phyloP scores from a whole-genome alignment of 768 basidiomycete species.

The Serendipita sp. region DNA sequence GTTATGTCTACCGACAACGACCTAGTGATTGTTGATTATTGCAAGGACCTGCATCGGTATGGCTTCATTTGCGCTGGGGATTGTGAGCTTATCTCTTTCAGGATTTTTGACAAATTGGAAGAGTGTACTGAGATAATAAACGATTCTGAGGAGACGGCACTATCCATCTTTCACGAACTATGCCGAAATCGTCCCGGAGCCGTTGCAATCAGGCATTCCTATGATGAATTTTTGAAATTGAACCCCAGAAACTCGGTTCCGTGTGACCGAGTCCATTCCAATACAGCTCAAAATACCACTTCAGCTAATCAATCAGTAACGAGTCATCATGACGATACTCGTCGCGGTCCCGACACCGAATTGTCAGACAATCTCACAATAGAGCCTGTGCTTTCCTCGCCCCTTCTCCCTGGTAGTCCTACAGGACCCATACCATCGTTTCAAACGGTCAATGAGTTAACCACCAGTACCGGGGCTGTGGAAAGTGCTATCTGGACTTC shows the following conservation, averaged over 20 bases:
- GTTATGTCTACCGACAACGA: too few relatives aligned
- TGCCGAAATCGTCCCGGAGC: background rate
- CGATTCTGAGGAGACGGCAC: background rate
- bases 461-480: slow-evolving; percentile 39
- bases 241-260: too few relatives aligned
- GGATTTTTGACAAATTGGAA: background rate
- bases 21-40: too few relatives aligned
- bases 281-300: too few relatives aligned
- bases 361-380: background rate
- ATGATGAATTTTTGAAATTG: background rate
- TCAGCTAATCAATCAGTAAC: background rate
- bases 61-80: too few relatives aligned
- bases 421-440: background rate
- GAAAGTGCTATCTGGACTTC: slow-evolving; percentile 69
- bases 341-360: slow-evolving; percentile 20
- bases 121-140: background rate
- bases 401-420: background rate
- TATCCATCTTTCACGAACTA: background rate
- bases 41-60: too few relatives aligned
- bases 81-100: too few relatives aligned
- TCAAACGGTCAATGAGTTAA: slow-evolving; percentile 10
- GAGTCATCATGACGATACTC: slow-evolving; percentile 27
- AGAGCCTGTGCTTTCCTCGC: slow-evolving; percentile 12
- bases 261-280: too few relatives aligned
- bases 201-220: background rate